Evolutionary conservation across 306 rosid species (phyloP), one percentile per base, ranked within the genome.

Genomic region (Abrus pulchellus): DNA sequence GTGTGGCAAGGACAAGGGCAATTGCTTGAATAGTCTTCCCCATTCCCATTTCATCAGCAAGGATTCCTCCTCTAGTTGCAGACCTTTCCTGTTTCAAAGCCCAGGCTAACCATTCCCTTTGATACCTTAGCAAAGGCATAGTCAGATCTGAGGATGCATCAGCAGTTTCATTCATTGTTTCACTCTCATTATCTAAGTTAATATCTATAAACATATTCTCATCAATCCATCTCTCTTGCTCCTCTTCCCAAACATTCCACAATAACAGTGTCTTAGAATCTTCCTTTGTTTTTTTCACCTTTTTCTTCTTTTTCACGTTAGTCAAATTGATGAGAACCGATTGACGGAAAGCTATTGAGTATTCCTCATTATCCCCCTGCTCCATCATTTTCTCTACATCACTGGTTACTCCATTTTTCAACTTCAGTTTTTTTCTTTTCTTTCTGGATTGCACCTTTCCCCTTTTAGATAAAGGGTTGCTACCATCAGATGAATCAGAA

Each of bases 1-100:
- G 95, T 79, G 88, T 89, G 38, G 97, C 93, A 77, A 94, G 97
- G 78, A 94, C 99, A 57, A 94, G 97, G 7, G 99, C 87, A 83
- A 94, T 94, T 12, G 99, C 97, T 91, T 94, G 97, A 73, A 93
- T 78, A 69, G 99, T 94, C 82, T 94, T 94, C 75, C 99, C 97
- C 99, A 94, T 94, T 64, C 98, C 98, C 97, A 94, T 94, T 84
- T 94, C 99, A 80, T 94, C 99, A 7, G 99, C 99, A 66, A 94
- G 99, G 66, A 94, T 94, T 57, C 99, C 97, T 45, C 99, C 99
- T 82, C 80, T 90, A 67, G 57, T 77, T 9, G 9, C 68, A 75
- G 93, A 91, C 28, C 52, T 71, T 83, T 94, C 99, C 81, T 94
- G 95, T 79, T 86, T 89, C 86, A 91, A 62, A 71, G 95, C 99